Evolutionary conservation across 305 asterid genomes (phyloP).

Genomic region (Fraxinus platypoda): DNA sequence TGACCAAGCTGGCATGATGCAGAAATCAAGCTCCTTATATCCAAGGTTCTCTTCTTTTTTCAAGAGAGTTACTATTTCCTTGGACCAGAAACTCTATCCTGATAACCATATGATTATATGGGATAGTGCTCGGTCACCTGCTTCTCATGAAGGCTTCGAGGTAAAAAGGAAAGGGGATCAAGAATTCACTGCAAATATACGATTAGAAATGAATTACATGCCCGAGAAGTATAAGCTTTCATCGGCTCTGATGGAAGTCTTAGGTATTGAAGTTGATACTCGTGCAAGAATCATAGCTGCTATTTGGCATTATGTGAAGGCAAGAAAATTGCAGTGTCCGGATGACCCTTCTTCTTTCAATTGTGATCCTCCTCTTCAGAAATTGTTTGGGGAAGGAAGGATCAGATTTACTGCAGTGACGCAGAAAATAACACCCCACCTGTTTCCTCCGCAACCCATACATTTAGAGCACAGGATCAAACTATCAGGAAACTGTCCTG

Average conservation of each 20-base stretch:
- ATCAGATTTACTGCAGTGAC: constrained; percentile 77
- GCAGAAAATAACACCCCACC: constrained; percentile 71
- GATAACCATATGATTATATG: constrained; percentile 84
- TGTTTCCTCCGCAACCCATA: constrained; percentile 86
- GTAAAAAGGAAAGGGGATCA: constrained; percentile 93
- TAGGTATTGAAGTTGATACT: constrained; percentile 90
- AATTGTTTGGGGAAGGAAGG: constrained; percentile 72
- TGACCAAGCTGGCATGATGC: constrained; percentile 79
- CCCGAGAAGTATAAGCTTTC: constrained; percentile 91
- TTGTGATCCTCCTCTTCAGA: constrained; percentile 85
- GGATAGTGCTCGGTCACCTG: constrained; percentile 84
- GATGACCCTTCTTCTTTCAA: constrained; percentile 85
- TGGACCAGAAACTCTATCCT: constrained; percentile 86
- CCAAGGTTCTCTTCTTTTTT: constrained; percentile 89
- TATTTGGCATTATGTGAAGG: constrained; percentile 92
- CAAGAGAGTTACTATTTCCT: constrained; percentile 82
- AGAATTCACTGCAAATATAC: constrained; percentile 75
- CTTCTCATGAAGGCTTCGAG: constrained; percentile 93
- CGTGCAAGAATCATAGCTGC: constrained; percentile 93
- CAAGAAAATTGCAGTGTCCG: constrained; percentile 79
- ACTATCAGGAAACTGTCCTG: constrained; percentile 83
- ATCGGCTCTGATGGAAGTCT: constrained; percentile 68
- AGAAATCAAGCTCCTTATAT: constrained; percentile 62
- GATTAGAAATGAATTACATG: constrained; percentile 81
- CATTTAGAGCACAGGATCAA: constrained; percentile 91